phyloP scores from a whole-genome alignment of 371 early-diverging fungal genomes.

The Thermomucor indicae-seudaticae region DNA sequence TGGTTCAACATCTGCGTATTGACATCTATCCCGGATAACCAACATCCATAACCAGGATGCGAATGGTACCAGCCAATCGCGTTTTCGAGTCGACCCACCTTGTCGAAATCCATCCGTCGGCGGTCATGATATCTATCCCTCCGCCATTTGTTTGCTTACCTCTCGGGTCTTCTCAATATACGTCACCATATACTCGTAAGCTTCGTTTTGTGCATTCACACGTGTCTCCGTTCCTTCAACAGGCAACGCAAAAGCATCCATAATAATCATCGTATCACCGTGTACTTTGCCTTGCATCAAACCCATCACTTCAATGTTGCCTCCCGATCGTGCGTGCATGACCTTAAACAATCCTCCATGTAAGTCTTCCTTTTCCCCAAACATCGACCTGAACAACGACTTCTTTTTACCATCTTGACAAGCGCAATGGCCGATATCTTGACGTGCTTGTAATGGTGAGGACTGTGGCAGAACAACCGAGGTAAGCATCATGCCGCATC shows the following conservation, averaged over 20 bases:
- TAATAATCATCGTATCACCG: slow-evolving; percentile 86
- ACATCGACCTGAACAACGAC: neutral
- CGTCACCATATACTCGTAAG: slow-evolving; percentile 96
- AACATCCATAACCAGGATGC: slow-evolving; percentile 98
- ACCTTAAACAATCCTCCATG: no score
- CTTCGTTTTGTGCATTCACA: slow-evolving; percentile 93
- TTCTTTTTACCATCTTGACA: slow-evolving; percentile 85
- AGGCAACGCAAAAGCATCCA: slow-evolving; percentile 96
- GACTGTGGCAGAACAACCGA: slow-evolving; percentile 55
- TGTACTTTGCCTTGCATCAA: slow-evolving; percentile 94
- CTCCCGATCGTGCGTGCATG: slow-evolving; percentile 95
- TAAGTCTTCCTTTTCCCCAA: neutral
- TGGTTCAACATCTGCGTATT: slow-evolving; percentile 95
- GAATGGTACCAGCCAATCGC: slow-evolving; percentile 98
- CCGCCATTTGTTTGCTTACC: slow-evolving; percentile 31
- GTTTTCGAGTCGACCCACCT: slow-evolving; percentile 93
- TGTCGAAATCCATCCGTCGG: neutral
- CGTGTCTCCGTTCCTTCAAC: slow-evolving; percentile 99
- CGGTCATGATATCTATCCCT: neutral
- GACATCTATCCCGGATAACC: slow-evolving; percentile 98
- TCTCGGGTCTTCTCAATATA: slow-evolving; percentile 82
- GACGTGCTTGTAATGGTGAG: slow-evolving; percentile 86
- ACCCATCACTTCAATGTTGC: slow-evolving; percentile 97
- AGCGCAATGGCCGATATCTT: slow-evolving; percentile 93
- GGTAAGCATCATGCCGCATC: neutral